phyloP scores from a whole-genome alignment of 2,329 filamentous ascomycete species.

The Hypoxylon sp. region DNA sequence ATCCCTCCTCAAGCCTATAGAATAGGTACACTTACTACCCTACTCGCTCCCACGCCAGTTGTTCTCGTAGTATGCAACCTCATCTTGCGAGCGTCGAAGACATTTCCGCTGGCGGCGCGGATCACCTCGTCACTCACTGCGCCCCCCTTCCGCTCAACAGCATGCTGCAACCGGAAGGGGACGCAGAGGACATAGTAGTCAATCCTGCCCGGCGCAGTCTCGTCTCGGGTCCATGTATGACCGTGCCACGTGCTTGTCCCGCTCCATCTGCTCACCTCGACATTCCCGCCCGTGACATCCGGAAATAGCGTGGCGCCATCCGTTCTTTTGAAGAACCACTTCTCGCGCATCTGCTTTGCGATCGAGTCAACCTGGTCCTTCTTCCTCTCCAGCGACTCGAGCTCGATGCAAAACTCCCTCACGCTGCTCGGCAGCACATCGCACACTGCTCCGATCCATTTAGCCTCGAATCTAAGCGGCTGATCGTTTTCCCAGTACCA shows the following conservation, averaged over 20 bases:
- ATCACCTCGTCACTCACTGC: constrained; percentile 17
- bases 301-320: constrained; percentile 18
- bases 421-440: constrained; percentile 19
- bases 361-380: constrained; percentile 23
- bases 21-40: no score
- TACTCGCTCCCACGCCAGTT: not conserved
- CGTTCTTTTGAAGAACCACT: constrained; percentile 22
- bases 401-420: constrained; percentile 22
- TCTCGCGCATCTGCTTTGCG: constrained; percentile 27
- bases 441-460: constrained; percentile 14
- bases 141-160: constrained; percentile 21
- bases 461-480: constrained; percentile 19
- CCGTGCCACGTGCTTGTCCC: constrained; percentile 20
- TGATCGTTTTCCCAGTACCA: constrained; percentile 14
- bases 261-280: constrained; percentile 24
- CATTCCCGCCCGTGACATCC: constrained; percentile 21
- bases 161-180: constrained; percentile 11
- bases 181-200: constrained; percentile 19
- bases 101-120: constrained; percentile 1
- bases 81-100: constrained; percentile 15
- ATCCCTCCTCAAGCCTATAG: no score
- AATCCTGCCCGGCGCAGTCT: constrained; percentile 20
- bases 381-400: constrained; percentile 26
- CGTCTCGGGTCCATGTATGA: constrained; percentile 11
- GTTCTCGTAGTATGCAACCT: not conserved